Evolutionary conservation across 2,329 filamentous ascomycete species (phyloP).

Genomic region (Colletotrichum ledebouriae): DNA sequence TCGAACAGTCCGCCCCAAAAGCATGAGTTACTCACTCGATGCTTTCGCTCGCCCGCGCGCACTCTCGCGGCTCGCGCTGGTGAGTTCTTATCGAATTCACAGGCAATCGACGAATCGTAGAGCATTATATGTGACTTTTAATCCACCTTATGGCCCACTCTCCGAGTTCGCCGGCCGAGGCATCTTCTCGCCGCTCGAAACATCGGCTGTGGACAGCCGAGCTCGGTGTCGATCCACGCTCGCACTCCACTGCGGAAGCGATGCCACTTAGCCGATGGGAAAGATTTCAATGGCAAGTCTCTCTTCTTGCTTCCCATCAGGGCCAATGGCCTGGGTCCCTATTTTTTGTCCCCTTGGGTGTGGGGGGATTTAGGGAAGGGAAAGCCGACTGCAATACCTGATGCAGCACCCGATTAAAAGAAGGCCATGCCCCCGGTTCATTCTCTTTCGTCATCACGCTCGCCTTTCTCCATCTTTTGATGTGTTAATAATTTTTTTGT

Average conservation of each 20-base stretch:
- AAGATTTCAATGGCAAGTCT: slow-evolving; percentile 19
- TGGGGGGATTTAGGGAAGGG: slow-evolving; percentile 17
- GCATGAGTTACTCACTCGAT: neutral
- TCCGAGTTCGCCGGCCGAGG: slow-evolving; percentile 23
- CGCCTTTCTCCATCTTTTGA: slow-evolving; percentile 19
- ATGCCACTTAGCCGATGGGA: slow-evolving; percentile 27
- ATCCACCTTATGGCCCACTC: neutral
- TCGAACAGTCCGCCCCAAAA: slow-evolving; percentile 2
- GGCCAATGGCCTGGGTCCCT: slow-evolving; percentile 27
- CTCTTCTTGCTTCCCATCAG: slow-evolving; percentile 24
- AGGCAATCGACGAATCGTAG: neutral
- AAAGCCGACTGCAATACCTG: slow-evolving; percentile 12
- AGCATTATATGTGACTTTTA: too few species aligned
- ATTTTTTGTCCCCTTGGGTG: neutral
- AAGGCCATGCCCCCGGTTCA: slow-evolving; percentile 24
- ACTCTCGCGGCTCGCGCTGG: slow-evolving; percentile 4
- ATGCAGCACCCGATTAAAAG: slow-evolving; percentile 31
- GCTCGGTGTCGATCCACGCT: slow-evolving; percentile 37
- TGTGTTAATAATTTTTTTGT: neutral
- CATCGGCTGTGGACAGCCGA: slow-evolving; percentile 37
- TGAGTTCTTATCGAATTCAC: neutral
- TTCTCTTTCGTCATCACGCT: slow-evolving; percentile 30
- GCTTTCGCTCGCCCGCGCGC: neutral
- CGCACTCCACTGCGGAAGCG: slow-evolving; percentile 36
- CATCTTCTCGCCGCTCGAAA: slow-evolving; percentile 36